Evolutionary conservation across 129 eudicot species (phyloP).

Genomic region (Smallanthus sonchifolius): DNA sequence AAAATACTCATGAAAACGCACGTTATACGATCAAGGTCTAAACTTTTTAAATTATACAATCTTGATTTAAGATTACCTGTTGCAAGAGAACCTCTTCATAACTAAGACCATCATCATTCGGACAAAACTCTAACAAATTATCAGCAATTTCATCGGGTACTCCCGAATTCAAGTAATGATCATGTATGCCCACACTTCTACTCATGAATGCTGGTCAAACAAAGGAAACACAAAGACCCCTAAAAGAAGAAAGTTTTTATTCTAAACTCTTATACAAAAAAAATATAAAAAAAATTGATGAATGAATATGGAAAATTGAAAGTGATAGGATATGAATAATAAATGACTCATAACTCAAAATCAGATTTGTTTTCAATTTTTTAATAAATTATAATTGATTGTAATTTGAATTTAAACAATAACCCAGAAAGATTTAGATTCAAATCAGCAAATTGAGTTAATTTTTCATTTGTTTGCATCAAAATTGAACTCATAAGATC

Average conservation of each 20-base stretch:
- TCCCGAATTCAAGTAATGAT: slow-evolving; percentile 30
- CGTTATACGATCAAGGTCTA: slow-evolving; percentile 3
- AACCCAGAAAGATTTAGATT: slow-evolving; percentile 9
- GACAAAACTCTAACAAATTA: slow-evolving; percentile 44
- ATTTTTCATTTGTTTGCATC: neutral
- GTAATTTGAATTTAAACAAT: neutral
- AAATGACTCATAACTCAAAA: slow-evolving; percentile 1
- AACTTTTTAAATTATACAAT: neutral
- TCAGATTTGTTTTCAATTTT: neutral
- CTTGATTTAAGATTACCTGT: slow-evolving; percentile 42
- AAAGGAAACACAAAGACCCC: slow-evolving; percentile 9
- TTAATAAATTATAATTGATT: neutral
- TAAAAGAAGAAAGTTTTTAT: slow-evolving; percentile 1
- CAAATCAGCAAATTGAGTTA: neutral
- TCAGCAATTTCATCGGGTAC: slow-evolving; percentile 55
- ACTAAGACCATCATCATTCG: slow-evolving; percentile 60
- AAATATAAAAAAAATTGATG: neutral
- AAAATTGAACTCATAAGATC: slow-evolving; percentile 13
- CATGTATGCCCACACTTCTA: slow-evolving; percentile 38
- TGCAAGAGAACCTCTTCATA: slow-evolving; percentile 70
- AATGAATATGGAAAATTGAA: neutral
- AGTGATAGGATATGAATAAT: neutral
- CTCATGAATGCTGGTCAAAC: slow-evolving; percentile 29
- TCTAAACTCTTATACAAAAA: neutral
- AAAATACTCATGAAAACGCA: neutral